Conservation (phyloP, 257 asterid genomes). For the Forsythia viridissima region DNA sequence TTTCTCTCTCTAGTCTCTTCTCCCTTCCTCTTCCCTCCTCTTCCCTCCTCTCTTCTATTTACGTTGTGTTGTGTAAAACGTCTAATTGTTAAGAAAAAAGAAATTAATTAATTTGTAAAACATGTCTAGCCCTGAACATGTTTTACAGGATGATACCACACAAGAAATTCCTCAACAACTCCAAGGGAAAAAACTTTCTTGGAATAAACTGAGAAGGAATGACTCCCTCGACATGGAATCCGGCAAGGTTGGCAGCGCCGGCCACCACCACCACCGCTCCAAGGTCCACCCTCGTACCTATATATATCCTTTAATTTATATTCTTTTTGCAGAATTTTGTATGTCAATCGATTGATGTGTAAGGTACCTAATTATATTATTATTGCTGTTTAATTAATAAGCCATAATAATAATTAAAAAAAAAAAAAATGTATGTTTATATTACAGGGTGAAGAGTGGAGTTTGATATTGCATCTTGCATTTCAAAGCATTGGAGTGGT, state of each 20-base stretch:
- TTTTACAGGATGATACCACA: not conserved
- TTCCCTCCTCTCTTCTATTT: too few species aligned
- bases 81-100: too few species aligned
- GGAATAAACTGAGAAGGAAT: not conserved
- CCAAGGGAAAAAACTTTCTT: conserved; percentile 1
- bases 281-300: not conserved
- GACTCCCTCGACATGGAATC: not conserved
- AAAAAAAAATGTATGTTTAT: too few species aligned
- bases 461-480: conserved; percentile 18
- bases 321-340: too few species aligned
- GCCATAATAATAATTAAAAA: too few species aligned
- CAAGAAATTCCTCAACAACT: not conserved
- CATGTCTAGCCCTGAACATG: not conserved
- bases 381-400: too few species aligned
- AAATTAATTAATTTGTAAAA: not conserved
- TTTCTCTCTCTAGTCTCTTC: too few species aligned
- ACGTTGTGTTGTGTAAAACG: too few species aligned
- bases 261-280: not conserved
- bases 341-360: too few species aligned
- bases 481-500: conserved; percentile 40
- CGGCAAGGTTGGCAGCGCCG: not conserved
- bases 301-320: too few species aligned
- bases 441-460: not conserved
- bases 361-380: too few species aligned
- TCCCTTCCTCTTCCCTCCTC: too few species aligned